Base-by-base conservation (phyloP, 169 alveolate genomes). In the Plasmodium coatneyi region DNA sequence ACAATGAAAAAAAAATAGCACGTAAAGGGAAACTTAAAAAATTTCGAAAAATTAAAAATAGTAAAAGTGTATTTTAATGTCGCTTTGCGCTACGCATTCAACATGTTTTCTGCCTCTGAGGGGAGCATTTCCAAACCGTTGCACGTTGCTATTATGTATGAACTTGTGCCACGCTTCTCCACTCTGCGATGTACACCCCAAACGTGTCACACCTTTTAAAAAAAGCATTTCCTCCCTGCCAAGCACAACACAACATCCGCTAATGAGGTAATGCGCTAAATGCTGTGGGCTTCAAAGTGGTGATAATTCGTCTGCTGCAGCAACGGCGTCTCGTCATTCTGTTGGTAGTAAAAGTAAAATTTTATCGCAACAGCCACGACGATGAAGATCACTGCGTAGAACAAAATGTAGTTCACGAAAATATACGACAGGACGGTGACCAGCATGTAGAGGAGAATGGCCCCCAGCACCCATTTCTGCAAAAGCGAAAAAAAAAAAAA, bases 401-500 rank as follows among this genome's bases (percentile, higher is more conserved):
- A 89, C 71, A 89, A 39, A 28, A 89, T 80, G 71, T 89, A 89
- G 71, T 89, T 89, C 5, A 89, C 82, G 56, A 89, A 89, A 25
- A 89, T 36, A 66, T 89, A 89, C 39, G 94, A 89, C 71, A 89
- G 81, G 22, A 79, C 49, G 54, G 84, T 79, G 49, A 89, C 71
- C 16, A 79, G n/a, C 30, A 79, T 60, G 81, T 89, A 89, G 19
- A 89, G n/a, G 74, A 52, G 16, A 28, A 89, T 34, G 32, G 76
- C 89, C 60, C 71, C 74, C 46, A 89, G 25, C 60, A 66, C 82
- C 82, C 87, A 89, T 89, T 89, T 89, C 94, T 89, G 54, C 70
- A 79, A 72, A 89, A 78, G 66, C 71, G 66, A n/a, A 66, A 83
- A 82, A 83, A 83, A 83, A 41, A 87, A 71, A 87, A 60, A 25